Base-by-base conservation (phyloP, 2,329 filamentous ascomycete genomes). In the Penicillium italicum region DNA sequence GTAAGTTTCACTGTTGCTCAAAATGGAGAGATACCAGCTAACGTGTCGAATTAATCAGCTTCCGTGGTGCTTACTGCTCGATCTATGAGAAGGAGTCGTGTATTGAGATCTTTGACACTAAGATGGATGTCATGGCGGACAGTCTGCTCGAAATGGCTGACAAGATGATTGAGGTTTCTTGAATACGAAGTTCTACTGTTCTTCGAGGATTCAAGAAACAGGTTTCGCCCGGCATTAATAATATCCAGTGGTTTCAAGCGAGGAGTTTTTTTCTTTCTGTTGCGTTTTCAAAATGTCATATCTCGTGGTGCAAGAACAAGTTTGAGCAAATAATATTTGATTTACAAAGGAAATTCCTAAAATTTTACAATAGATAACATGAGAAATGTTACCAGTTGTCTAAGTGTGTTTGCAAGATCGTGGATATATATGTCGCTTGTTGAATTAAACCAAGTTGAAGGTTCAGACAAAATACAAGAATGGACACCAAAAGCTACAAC, bases 51-150 rank as follows among this genome's bases (percentile, higher is more conserved):
- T 22, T 10, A 20, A 33, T 33, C 18, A 45, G 42, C 28, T 77
- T 84, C 64, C 77, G 75, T 50, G 79, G 79, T 8, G 81, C 82
- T 0, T 85, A 82, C 66, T 81, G 79, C 59, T 75, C 77, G 2
- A 72, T 80, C 0, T 79, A 77, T 60, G 82, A 85, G 63, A 77
- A 78, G 53, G 81, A 84, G 61, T 68, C 75, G 6, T 78, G 77
- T 47, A 64, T 68, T 7, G 78, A 81, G 47, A 66, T 85, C 0
- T 84, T 82, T 71, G 77, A 67, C 49, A 54, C 73, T 0, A 68
- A 77, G 59, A 77, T 83, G 76, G 80, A 83, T 48, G 78, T 83
- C 28, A 73, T 78, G 55, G 76, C 76, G 7, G 76, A 78, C 34
- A 72, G 66, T 0, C 64, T 84, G 42, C 68, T 72, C 1, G 76